Conservation (phyloP, 192 early-diverging fungal species). For the Geranomyces michiganensis region DNA sequence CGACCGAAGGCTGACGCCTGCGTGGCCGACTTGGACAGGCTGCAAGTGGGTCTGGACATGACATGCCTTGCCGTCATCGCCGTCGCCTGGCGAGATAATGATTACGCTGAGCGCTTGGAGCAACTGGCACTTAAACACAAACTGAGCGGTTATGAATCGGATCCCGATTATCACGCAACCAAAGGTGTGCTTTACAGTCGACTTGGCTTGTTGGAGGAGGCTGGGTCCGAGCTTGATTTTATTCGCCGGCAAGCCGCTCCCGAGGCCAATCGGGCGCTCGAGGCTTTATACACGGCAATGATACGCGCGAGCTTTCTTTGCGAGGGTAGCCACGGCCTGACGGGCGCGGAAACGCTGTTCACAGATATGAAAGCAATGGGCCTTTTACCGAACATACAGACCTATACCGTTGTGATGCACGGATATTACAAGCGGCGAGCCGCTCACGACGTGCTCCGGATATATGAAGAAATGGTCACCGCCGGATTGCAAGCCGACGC, state of each 20-base stretch:
- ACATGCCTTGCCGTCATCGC: neutral
- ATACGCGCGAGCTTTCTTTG: constrained; percentile 3
- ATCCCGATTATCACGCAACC: constrained; percentile 5
- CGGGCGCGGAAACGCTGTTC: constrained; percentile 18
- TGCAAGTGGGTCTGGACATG: neutral
- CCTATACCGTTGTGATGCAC: constrained; percentile 24
- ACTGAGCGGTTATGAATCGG: neutral
- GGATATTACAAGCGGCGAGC: constrained; percentile 5
- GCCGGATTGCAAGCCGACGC: constrained; percentile 13
- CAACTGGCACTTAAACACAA: neutral
- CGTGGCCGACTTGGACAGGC: neutral
- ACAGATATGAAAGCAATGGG: constrained; percentile 22
- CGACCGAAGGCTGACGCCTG: neutral
- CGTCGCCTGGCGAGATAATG: neutral
- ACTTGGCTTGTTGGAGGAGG: neutral
- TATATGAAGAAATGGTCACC: constrained; percentile 13
- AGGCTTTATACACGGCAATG: constrained; percentile 13
- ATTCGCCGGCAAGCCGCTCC: constrained; percentile 3
- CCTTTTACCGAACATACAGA: neutral
- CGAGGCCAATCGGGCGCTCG: neutral
- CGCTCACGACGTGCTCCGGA: neutral
- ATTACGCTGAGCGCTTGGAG: neutral
- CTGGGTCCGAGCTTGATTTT: too few species aligned
- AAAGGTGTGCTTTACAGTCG: neutral
- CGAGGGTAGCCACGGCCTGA: neutral